phyloP scores from a whole-genome alignment of 23 red algal species.

The Gracilaria gracilis region DNA sequence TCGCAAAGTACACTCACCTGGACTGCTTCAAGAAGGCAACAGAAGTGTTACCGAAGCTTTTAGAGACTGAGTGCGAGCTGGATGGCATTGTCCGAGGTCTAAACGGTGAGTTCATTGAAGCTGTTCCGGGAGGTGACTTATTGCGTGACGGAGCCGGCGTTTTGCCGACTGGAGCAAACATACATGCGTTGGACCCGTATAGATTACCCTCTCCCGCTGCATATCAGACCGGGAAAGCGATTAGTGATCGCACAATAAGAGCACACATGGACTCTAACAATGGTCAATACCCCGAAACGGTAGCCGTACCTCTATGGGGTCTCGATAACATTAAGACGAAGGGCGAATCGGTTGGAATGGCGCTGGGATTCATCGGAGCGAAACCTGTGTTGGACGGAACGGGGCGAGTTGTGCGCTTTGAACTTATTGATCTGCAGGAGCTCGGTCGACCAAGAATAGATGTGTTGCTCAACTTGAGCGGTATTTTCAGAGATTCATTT shows the following conservation, averaged over 20 bases:
- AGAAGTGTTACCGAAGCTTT: slow-evolving; percentile 44
- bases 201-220: slow-evolving; percentile 64
- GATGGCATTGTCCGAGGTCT: slow-evolving; percentile 58
- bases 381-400: slow-evolving; percentile 64
- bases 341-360: slow-evolving; percentile 74
- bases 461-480: slow-evolving; percentile 71
- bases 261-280: slow-evolving; percentile 41
- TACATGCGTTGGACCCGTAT: slow-evolving; percentile 82
- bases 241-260: slow-evolving; percentile 38
- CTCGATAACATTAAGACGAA: slow-evolving; percentile 83
- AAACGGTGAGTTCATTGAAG: slow-evolving; percentile 66
- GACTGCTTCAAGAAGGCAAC: slow-evolving; percentile 1
- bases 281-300: slow-evolving; percentile 73
- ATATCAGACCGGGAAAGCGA: slow-evolving; percentile 37
- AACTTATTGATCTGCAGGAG: slow-evolving; percentile 44
- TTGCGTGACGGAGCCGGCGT: slow-evolving; percentile 69
- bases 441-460: slow-evolving; percentile 68
- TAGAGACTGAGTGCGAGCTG: slow-evolving; percentile 39
- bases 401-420: slow-evolving; percentile 79
- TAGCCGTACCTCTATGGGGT: slow-evolving; percentile 81
- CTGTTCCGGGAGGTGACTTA: slow-evolving; percentile 75
- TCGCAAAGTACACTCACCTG: background rate
- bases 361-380: slow-evolving; percentile 68
- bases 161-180: slow-evolving; percentile 80
- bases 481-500: slow-evolving; percentile 80